Percentiles rank a stretch among this genome's conserved stretches.
Conservation (phyloP, 441 rosid genomes). For the Syzygium malaccense region DNA sequence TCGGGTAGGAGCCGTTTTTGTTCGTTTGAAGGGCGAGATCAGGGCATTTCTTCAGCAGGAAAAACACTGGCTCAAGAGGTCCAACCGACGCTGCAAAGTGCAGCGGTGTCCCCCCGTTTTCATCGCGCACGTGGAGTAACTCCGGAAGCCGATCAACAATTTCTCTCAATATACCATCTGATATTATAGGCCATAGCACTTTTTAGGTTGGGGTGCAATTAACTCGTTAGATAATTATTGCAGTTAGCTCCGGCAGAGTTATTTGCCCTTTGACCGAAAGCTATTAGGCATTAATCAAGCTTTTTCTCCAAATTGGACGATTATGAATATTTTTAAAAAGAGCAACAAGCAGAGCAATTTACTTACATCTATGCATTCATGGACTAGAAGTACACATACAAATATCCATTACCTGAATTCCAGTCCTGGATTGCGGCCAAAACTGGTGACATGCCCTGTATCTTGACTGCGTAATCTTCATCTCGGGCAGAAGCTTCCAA, state of each 20-base stretch:
- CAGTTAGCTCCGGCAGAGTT: not conserved
- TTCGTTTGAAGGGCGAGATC: not conserved
- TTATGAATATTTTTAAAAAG: not conserved
- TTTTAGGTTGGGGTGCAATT: not conserved
- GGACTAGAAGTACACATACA: not conserved
- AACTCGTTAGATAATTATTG: not conserved
- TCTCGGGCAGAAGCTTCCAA: accelerated
- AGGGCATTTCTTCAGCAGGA: accelerated
- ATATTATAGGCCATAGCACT: accelerated
- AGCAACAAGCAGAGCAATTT: not conserved
- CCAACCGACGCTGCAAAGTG: not conserved
- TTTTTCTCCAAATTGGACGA: not conserved
- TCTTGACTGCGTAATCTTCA: not conserved
- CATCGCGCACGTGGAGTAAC: not conserved
- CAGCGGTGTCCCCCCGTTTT: not conserved
- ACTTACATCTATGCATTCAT: accelerated
- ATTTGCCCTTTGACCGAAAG: not conserved
- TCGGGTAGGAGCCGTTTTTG: not conserved
- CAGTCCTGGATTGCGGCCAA: accelerated
- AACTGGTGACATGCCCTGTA: not conserved
- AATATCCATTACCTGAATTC: not conserved
- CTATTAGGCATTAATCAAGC: not conserved
- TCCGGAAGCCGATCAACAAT: not conserved
- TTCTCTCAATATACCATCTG: accelerated
- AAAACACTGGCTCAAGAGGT: accelerated